phyloP scores from a whole-genome alignment of 1,139 yeast genomes.

The Maudiozyma humilis region DNA sequence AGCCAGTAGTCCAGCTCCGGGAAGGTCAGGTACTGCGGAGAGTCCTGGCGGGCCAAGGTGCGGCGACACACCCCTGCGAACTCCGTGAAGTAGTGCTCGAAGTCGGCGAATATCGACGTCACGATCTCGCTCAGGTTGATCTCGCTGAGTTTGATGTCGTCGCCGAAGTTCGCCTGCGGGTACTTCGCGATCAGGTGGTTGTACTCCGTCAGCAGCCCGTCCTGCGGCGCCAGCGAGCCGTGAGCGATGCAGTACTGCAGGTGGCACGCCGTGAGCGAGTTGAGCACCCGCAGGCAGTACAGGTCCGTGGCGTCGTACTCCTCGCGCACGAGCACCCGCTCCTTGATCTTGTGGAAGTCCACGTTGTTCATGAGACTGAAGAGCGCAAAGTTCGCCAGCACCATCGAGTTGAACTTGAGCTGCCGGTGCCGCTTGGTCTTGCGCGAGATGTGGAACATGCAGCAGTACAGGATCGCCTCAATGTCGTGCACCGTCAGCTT shows the following conservation, averaged over 20 bases:
- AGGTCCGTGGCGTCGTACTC: constrained; percentile 35
- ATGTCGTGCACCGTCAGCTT: constrained; percentile 48
- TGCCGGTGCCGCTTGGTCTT: constrained; percentile 39
- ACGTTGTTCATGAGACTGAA: constrained; percentile 40
- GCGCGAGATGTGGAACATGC: constrained; percentile 44
- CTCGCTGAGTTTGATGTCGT: constrained; percentile 42
- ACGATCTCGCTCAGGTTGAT: constrained; percentile 36
- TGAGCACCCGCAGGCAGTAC: constrained; percentile 44
- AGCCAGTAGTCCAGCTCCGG: constrained; percentile 38
- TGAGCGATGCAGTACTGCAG: constrained; percentile 41
- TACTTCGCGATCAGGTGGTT: constrained; percentile 37
- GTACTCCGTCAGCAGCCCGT: constrained; percentile 26
- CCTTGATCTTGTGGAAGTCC: constrained; percentile 36
- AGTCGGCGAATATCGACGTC: constrained; percentile 25
- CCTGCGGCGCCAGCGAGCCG: constrained; percentile 31
- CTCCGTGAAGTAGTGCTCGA: constrained; percentile 20
- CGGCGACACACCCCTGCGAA: constrained; percentile 2
- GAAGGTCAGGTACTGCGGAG: constrained; percentile 16
- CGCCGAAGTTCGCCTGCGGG: constrained; percentile 42
- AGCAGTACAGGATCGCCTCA: constrained; percentile 46
- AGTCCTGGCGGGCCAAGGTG: not conserved
- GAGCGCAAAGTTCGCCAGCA: constrained; percentile 41
- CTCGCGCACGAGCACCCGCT: constrained; percentile 30
- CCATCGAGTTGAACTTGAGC: constrained; percentile 41
- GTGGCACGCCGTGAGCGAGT: constrained; percentile 42